Evolutionary conservation across 2,329 filamentous ascomycete genomes (phyloP), one percentile per base, ranked within the genome.

Genomic region (Epichloe sylvatica): DNA sequence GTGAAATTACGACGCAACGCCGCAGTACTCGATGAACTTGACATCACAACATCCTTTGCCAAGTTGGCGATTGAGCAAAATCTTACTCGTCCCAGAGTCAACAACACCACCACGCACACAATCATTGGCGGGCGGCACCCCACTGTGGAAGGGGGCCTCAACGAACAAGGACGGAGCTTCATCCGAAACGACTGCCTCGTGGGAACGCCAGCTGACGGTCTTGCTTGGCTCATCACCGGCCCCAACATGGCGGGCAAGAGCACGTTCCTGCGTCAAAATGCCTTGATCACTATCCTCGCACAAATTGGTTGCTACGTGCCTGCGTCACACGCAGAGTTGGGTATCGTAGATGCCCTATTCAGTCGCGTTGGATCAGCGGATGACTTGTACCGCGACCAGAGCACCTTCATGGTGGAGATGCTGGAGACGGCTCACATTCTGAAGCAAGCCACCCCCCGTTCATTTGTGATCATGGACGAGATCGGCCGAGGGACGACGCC

Each of bases 321-420:
- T 0, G 92, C 92, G 0, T 78, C 83, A 23, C 86, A 87, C 63
- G 91, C 88, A 3, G 81, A 87, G 58, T 75, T 98, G 25, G 90
- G 91, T 1, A 74, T 98, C 41, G 89, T 96, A n/a, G 92, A 98
- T 67, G 88, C 91, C 59, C 84, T 98, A 49, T 97, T 94, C 70
- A 92, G 84, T 62, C 86, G 92, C 62, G 84, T 94, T 21, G 92
- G 92, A 2, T 94, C 89, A 1, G 92, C 91, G 2, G 94, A 98
- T 65, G 91, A 95, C 63, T 74, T 98, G n/a, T 96, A 86, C 69
- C 80, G 81, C 46, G 86, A 95, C 69, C 90, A 97, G 66, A 95
- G 88, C 48, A 98, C 94, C 0, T 98, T 98, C 67, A 97, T 98
- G 92, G 88, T 97, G 1, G 92, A 98, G 69, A 98, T 98, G 92